A percentile compares a stretch with the other conserved stretches of the same genome.
phyloP scores from a whole-genome alignment of 108 stramenopile species.

The Cyclotella atomus region DNA sequence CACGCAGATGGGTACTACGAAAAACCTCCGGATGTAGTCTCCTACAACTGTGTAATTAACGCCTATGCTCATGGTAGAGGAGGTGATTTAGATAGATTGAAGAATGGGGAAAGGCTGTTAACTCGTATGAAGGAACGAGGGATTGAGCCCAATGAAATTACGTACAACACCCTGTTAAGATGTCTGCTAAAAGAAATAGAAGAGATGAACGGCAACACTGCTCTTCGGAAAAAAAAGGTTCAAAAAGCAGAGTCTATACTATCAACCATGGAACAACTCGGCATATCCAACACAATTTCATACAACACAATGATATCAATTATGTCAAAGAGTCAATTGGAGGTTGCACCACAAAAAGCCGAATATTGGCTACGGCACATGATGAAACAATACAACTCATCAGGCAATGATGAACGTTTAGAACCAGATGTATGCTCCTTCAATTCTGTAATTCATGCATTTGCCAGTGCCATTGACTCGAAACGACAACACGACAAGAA shows the following conservation, averaged over 20 bases:
- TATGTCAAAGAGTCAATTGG: slow-evolving; percentile 40
- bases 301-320: slow-evolving; percentile 76
- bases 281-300: slow-evolving; percentile 32
- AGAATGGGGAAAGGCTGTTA: slow-evolving; percentile 28
- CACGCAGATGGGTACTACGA: slow-evolving; percentile 78
- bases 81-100: neutral
- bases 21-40: slow-evolving; percentile 50
- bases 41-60: slow-evolving; percentile 49
- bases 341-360: slow-evolving; percentile 50
- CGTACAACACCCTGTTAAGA: slow-evolving; percentile 33
- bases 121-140: slow-evolving; percentile 35
- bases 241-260: slow-evolving; percentile 31
- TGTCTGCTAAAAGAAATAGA: slow-evolving; percentile 38
- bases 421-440: slow-evolving; percentile 72
- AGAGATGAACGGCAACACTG: neutral
- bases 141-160: slow-evolving; percentile 26
- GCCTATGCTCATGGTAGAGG: slow-evolving; percentile 45
- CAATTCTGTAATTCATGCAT: slow-evolving; percentile 63
- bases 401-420: slow-evolving; percentile 25
- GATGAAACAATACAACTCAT: slow-evolving; percentile 28
- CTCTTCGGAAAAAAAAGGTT: slow-evolving; percentile 13
- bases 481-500: slow-evolving; percentile 20
- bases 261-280: slow-evolving; percentile 28
- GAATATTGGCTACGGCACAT: slow-evolving; percentile 60
- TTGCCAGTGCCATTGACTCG: slow-evolving; percentile 38